These are phyloP conservation scores for Penicillium alfredii DNA, from an alignment of 495 filamentous ascomycete genomes.

Conservation along the genomic window DNA sequence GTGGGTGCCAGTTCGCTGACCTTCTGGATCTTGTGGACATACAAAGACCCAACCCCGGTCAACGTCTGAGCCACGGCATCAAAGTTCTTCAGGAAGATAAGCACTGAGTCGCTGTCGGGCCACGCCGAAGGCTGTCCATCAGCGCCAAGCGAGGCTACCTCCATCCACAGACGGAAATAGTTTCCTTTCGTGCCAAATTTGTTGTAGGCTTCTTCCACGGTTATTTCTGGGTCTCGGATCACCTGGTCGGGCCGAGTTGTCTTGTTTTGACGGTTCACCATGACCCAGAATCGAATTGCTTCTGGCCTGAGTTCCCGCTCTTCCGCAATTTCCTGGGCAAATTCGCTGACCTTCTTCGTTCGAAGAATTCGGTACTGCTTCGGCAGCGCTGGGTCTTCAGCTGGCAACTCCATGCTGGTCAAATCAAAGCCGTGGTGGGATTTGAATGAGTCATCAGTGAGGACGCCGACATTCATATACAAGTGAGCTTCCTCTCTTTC, in stretches of 20 bases:
- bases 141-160: constrained; percentile 60
- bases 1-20: constrained; percentile 76
- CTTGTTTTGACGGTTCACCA: constrained; percentile 99
- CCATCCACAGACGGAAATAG: constrained; percentile 79
- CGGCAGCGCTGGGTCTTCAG: constrained; percentile 52
- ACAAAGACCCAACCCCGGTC: constrained; percentile 70
- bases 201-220: constrained; percentile 71
- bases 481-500: constrained; percentile 92
- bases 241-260: constrained; percentile 86
- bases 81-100: constrained; percentile 91
- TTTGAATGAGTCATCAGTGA: constrained; percentile 73
- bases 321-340: constrained; percentile 60
- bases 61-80: constrained; percentile 71
- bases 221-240: constrained; percentile 68
- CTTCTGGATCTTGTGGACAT: constrained; percentile 79
- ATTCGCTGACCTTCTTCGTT: constrained; percentile 65
- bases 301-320: constrained; percentile 55
- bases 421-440: constrained; percentile 82
- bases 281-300: constrained; percentile 79
- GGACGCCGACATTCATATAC: constrained; percentile 74
- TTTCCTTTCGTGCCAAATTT: constrained; percentile 64
- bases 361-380: constrained; percentile 63
- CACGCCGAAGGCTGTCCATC: constrained; percentile 60
- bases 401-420: constrained; percentile 63
- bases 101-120: constrained; percentile 60